phyloP scores from a whole-genome alignment of 1,284 basidiomycete species.

The Heterobasidion parviporum region DNA sequence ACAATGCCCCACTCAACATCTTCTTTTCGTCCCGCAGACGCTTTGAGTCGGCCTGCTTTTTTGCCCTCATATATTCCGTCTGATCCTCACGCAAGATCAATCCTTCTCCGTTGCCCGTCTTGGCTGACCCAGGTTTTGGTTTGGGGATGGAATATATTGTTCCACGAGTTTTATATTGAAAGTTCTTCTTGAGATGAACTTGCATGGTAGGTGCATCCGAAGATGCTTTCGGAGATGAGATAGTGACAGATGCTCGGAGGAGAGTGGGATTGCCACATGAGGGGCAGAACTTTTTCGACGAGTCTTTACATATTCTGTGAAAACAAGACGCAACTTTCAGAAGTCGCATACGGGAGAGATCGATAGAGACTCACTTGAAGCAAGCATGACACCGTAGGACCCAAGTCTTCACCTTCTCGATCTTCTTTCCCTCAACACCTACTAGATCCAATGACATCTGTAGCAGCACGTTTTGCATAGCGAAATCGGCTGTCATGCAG shows the following conservation, averaged over 20 bases:
- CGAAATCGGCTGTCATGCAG: conserved; percentile 98
- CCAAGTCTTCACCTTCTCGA: conserved; percentile 92
- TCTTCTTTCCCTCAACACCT: conserved; percentile 86
- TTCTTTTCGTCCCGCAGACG: conserved; percentile 73
- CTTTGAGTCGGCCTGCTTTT: conserved; percentile 65
- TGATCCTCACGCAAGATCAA: conserved; percentile 90
- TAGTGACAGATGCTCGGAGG: conserved; percentile 85
- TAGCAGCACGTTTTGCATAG: conserved; percentile 96
- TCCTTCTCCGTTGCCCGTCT: conserved; percentile 72
- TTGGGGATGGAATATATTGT: conserved; percentile 91
- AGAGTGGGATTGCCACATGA: conserved; percentile 94
- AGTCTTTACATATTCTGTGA: conserved; percentile 89
- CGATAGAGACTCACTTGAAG: conserved; percentile 80
- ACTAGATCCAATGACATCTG: conserved; percentile 93
- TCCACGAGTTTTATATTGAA: conserved; percentile 89
- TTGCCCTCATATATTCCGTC: conserved; percentile 75
- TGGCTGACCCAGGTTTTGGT: conserved; percentile 85
- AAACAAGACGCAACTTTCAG: not conserved
- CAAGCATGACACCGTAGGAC: conserved; percentile 97
- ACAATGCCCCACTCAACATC: conserved; percentile 57
- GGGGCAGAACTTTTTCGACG: conserved; percentile 94
- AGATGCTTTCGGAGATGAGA: conserved; percentile 57
- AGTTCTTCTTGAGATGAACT: conserved; percentile 90
- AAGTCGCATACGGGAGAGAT: not conserved
- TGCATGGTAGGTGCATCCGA: conserved; percentile 58